Evolutionary conservation across 306 rosid species (phyloP).

Genomic region (Arachis hypogaea): DNA sequence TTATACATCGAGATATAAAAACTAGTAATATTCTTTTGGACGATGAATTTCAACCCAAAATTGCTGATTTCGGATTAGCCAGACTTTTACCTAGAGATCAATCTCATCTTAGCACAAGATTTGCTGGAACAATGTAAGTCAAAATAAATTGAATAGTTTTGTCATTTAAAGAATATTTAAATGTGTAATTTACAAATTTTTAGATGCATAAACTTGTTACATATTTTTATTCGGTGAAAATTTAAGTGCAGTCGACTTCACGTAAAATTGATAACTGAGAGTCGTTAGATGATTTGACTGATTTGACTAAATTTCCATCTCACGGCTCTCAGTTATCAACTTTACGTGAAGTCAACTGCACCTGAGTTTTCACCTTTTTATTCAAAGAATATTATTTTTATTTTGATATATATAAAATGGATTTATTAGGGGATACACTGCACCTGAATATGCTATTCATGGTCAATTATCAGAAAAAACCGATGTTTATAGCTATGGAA

Average conservation of each 20-base stretch:
- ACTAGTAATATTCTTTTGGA: constrained; percentile 66
- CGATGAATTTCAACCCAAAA: constrained; percentile 57
- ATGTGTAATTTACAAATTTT: too few species aligned
- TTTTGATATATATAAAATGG: background rate
- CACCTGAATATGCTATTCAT: constrained; percentile 80
- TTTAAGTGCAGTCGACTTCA: too few species aligned
- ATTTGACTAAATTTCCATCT: too few species aligned
- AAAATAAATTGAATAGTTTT: too few species aligned
- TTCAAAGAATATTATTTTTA: background rate
- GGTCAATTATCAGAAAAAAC: constrained; percentile 75
- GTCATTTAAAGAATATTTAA: too few species aligned
- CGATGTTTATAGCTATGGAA: constrained; percentile 69
- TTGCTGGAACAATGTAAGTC: constrained; percentile 80
- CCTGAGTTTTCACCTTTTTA: too few species aligned
- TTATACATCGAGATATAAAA: constrained; percentile 78
- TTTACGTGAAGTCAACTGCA: too few species aligned
- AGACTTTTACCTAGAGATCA: constrained; percentile 60
- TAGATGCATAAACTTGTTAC: too few species aligned
- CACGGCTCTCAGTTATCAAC: too few species aligned
- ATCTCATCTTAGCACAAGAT: constrained; percentile 67
- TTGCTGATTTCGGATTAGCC: constrained; percentile 78
- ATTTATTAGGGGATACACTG: constrained; percentile 64
- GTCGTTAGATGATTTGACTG: too few species aligned
- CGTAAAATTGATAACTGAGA: too few species aligned
- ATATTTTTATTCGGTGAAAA: too few species aligned